These are phyloP conservation scores for Salvia miltiorrhiza DNA, from an alignment of 257 asterid genomes.

Conservation along the genomic window DNA sequence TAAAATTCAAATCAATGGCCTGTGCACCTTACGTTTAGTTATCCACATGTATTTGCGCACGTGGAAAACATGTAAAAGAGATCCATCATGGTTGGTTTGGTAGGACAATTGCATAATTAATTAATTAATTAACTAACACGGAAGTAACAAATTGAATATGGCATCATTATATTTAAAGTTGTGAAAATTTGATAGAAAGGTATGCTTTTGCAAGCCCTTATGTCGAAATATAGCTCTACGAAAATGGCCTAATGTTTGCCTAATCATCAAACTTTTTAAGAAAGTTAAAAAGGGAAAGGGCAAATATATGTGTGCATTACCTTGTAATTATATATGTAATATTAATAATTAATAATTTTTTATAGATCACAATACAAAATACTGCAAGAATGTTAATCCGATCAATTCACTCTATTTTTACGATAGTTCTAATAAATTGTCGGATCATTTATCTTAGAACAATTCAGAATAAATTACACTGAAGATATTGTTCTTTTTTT, in stretches of 20 bases:
- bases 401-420: too few relatives aligned
- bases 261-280: background rate
- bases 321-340: too few relatives aligned
- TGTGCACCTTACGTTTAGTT: background rate
- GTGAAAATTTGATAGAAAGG: background rate
- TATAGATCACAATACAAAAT: too few relatives aligned
- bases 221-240: background rate
- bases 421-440: too few relatives aligned
- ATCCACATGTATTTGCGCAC: constrained; percentile 22
- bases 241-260: background rate
- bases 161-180: background rate
- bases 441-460: too few relatives aligned
- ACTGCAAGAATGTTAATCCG: too few relatives aligned
- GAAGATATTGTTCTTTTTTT: too few relatives aligned
- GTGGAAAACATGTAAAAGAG: constrained; percentile 20
- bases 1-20: background rate
- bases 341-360: too few relatives aligned
- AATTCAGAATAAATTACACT: too few relatives aligned
- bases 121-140: background rate
- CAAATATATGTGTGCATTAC: too few relatives aligned
- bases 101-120: background rate
- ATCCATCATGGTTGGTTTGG: constrained; percentile 8
- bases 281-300: background rate
- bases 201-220: background rate
- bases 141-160: background rate